These are phyloP conservation scores for Syzygium grande DNA, from an alignment of 345 rosid genomes.

Conservation along the genomic window DNA sequence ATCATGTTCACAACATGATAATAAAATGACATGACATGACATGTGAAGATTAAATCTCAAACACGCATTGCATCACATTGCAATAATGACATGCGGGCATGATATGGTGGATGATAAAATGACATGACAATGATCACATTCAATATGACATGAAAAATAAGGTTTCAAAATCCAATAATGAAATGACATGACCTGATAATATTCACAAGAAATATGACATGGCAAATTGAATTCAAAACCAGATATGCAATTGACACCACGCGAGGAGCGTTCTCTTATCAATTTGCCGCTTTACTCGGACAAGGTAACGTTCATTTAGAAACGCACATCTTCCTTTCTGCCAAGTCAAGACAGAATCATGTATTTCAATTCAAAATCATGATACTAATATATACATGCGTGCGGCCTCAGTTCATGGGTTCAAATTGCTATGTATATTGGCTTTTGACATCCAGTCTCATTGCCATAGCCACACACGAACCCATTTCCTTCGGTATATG, in stretches of 20 bases:
- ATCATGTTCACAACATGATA: neutral
- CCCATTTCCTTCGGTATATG: neutral
- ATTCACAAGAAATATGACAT: neutral
- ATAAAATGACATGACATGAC: neutral
- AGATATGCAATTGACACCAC: neutral
- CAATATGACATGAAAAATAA: neutral
- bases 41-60: neutral
- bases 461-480: neutral
- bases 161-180: neutral
- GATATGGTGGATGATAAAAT: neutral
- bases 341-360: neutral
- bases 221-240: neutral
- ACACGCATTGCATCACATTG: neutral
- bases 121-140: neutral
- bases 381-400: neutral
- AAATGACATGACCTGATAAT: neutral
- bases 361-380: neutral
- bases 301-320: neutral
- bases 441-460: neutral
- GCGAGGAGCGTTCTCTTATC: neutral
- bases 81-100: neutral
- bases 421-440: neutral
- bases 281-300: neutral
- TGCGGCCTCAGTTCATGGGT: neutral
- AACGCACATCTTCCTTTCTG: neutral